phyloP scores from a whole-genome alignment of 345 rosid species.

The Ceriops zippeliana region DNA sequence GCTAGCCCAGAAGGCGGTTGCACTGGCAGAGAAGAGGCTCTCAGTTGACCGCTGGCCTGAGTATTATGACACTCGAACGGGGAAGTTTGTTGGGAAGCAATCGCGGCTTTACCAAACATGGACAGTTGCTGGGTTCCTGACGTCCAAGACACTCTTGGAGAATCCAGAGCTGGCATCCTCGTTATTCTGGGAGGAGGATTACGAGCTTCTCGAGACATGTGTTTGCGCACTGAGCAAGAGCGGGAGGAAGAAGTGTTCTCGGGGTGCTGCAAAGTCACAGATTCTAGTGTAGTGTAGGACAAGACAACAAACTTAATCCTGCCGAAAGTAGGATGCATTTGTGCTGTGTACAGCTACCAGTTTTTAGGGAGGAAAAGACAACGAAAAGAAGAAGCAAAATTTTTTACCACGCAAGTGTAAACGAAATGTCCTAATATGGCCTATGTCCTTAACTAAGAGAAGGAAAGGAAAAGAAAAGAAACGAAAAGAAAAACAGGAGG shows the following conservation, averaged over 20 bases:
- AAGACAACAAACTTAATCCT: background rate
- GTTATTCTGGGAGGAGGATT: slow-evolving; percentile 92
- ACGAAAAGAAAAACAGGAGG: no score
- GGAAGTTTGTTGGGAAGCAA: slow-evolving; percentile 89
- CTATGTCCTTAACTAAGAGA: background rate
- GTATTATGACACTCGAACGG: slow-evolving; percentile 81
- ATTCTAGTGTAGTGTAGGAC: slow-evolving; percentile 70
- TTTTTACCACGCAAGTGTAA: background rate
- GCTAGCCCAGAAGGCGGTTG: slow-evolving; percentile 77
- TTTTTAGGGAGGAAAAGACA: slow-evolving; percentile 17
- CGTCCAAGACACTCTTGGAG: slow-evolving; percentile 73
- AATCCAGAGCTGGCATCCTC: slow-evolving; percentile 75
- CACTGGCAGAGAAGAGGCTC: slow-evolving; percentile 78
- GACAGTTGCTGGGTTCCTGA: slow-evolving; percentile 87
- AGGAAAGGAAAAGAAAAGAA: no score
- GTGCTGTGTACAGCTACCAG: slow-evolving; percentile 34
- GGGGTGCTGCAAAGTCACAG: slow-evolving; percentile 86
- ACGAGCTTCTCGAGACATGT: slow-evolving; percentile 80
- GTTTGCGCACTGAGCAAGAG: slow-evolving; percentile 77
- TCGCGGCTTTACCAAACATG: slow-evolving; percentile 86
- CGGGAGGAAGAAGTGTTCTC: slow-evolving; percentile 85
- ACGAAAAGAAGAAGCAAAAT: background rate
- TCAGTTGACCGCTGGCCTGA: slow-evolving; percentile 80
- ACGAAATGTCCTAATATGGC: background rate
- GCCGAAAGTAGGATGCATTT: slow-evolving; percentile 4